These are phyloP conservation scores for Talaromyces trachyspermus DNA, from an alignment of 495 filamentous ascomycete species.

Conservation along the genomic window DNA sequence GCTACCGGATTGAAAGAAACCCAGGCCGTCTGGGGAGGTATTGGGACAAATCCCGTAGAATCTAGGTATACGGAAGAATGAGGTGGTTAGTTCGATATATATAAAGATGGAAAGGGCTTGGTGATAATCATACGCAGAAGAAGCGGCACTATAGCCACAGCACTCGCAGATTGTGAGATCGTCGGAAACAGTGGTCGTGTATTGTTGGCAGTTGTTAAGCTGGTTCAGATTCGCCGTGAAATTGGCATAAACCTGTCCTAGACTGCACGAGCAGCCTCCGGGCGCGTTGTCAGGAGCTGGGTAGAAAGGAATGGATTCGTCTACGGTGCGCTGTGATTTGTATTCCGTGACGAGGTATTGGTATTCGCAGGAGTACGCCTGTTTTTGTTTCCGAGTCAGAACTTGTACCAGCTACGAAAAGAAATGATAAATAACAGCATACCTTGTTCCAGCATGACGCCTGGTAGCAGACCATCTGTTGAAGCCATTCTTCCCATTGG, in stretches of 20 bases:
- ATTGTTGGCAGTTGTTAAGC: neutral
- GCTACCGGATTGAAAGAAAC: neutral
- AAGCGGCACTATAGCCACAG: conserved; percentile 15
- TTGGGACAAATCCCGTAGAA: conserved; percentile 18
- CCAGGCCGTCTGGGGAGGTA: conserved; percentile 4
- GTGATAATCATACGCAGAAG: conserved; percentile 11
- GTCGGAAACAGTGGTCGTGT: neutral
- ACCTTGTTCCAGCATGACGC: conserved; percentile 22
- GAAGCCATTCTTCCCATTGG: conserved; percentile 3
- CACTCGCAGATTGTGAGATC: conserved; percentile 12
- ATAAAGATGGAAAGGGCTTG: neutral
- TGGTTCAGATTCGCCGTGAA: neutral
- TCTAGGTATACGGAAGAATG: neutral
- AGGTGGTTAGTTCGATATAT: neutral
- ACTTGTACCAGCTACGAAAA: neutral
- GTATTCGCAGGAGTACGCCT: conserved; percentile 26
- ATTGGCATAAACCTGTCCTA: conserved; percentile 19
- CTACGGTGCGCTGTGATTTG: conserved; percentile 17
- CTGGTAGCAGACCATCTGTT: conserved; percentile 17
- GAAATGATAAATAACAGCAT: neutral
- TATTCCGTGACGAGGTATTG: conserved; percentile 28
- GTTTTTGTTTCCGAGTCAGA: conserved; percentile 7
- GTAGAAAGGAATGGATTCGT: conserved; percentile 27
- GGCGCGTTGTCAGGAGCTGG: conserved; percentile 24
- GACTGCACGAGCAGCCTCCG: conserved; percentile 25